Conservation (phyloP, 495 filamentous ascomycete genomes). For the Trichodelitschia bisporula region DNA sequence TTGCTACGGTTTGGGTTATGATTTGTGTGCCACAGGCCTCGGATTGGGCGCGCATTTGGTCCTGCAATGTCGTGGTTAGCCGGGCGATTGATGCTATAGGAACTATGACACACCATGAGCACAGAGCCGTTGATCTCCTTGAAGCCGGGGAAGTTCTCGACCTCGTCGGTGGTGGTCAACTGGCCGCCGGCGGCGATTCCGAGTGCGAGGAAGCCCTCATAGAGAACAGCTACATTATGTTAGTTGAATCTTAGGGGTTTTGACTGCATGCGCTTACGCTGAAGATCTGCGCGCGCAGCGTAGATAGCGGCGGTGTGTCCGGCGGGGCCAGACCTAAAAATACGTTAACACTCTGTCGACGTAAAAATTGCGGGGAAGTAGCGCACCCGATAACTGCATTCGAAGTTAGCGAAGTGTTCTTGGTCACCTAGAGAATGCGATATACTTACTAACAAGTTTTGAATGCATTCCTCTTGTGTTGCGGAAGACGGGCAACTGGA, state of each 20-base stretch:
- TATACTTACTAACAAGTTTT: constrained; percentile 17
- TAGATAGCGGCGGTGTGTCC: constrained; percentile 96
- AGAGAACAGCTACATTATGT: constrained; percentile 41
- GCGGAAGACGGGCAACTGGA: constrained; percentile 10
- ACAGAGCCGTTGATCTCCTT: constrained; percentile 59
- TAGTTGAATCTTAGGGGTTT: constrained; percentile 3
- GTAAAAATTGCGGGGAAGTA: constrained; percentile 5
- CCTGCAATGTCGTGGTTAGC: constrained; percentile 27
- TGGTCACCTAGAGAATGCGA: no score
- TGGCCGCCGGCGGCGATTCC: constrained; percentile 91
- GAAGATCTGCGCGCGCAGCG: constrained; percentile 76
- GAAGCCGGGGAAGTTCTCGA: constrained; percentile 96
- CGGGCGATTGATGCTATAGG: not conserved
- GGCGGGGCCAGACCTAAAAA: constrained; percentile 80
- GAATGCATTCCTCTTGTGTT: constrained; percentile 17
- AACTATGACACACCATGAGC: constrained; percentile 39
- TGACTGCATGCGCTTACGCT: constrained; percentile 20
- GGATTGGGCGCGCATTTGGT: constrained; percentile 79
- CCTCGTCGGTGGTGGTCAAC: constrained; percentile 89
- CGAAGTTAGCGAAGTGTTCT: no score
- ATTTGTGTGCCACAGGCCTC: constrained; percentile 79
- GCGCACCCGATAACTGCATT: constrained; percentile 1
- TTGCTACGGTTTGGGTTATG: constrained; percentile 72
- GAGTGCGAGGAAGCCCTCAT: constrained; percentile 94
- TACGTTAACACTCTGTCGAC: constrained; percentile 11